Base-by-base conservation (phyloP, 805 yeast species). In the Metschnikowia dekortorum region DNA sequence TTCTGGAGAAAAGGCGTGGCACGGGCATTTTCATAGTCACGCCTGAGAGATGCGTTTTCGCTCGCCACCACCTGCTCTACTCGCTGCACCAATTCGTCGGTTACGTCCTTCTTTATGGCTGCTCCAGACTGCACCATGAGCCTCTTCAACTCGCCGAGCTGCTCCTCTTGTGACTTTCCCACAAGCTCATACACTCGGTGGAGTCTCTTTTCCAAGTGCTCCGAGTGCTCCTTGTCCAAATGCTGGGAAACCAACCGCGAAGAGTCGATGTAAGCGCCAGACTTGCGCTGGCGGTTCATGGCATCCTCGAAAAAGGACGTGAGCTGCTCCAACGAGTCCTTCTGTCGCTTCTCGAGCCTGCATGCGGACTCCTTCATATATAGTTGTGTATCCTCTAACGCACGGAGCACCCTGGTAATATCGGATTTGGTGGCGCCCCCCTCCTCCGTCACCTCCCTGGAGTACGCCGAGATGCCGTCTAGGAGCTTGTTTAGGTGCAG, bases 371-470 rank as follows among this genome's bases (percentile, higher is more conserved):
- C 45, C 38, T 32, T 34, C 10, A 34, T 16, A 10, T 14, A 26
- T 3, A 14, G 47, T 33, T 31, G 57, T 39, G 26, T 34, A 4
- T 41, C 50, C 5, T 61, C 60, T 35, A 69, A 52, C 11, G 54
- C 57, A 8, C 34, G 52, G 18, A 65, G 32, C 16, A 69, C 58
- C 11, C 53, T 58, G 7, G 54, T 49, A 11, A 66, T 62, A 49
- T 68, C 73, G 30, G 63, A 34, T 46, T 66, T 70, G 8, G 71
- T 68, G 39, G 70, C 72, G 53, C 61, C 63, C 0, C 71, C 71
- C 43, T 67, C 71, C 8, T 70, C 65, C 7, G 66, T 59, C 4
- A 71, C 71, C 38, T 69, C 72, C 18, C 61, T 56, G 2, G 72
- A 65, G 56, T 69, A 67, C n/a, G 59, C 55, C 9, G 71, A 66